Percentiles rank a stretch among this genome's conserved stretches.
phyloP scores from a whole-genome alignment of 2,329 filamentous ascomycete genomes.

The Sporothrix inflata region DNA sequence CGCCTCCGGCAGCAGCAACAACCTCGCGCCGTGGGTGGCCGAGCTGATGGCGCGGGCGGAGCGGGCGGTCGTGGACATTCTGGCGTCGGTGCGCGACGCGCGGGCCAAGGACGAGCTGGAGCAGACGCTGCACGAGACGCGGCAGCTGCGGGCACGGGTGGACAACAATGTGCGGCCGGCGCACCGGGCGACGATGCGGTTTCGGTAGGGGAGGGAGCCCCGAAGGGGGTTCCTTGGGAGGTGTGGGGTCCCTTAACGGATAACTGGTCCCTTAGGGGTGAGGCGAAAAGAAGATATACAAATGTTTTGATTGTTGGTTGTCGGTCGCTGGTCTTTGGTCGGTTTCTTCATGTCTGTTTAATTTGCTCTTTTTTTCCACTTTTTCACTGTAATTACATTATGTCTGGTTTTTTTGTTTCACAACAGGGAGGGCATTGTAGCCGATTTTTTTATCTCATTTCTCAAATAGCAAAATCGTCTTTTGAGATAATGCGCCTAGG shows the following conservation, averaged over 20 bases:
- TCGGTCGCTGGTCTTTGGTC: not conserved
- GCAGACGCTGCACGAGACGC: conserved; percentile 35
- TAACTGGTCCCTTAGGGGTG: not conserved
- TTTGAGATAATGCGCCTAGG: too few relatives aligned
- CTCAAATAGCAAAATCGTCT: not conserved
- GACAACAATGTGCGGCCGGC: conserved; percentile 34
- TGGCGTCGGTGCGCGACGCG: conserved; percentile 42
- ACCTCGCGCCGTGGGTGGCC: conserved; percentile 50
- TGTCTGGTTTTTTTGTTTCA: not conserved
- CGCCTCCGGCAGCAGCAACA: conserved; percentile 37
- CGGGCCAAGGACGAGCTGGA: conserved; percentile 34
- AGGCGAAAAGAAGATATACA: not conserved
- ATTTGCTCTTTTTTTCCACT: not conserved
- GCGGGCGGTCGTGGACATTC: conserved; percentile 44
- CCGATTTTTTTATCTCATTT: not conserved
- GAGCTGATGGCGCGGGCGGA: conserved; percentile 58
- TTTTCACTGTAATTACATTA: conserved; percentile 10
- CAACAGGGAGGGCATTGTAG: not conserved
- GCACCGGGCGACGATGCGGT: conserved; percentile 28
- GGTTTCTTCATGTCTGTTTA: not conserved
- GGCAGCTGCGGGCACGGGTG: conserved; percentile 34
- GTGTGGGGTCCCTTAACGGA: too few relatives aligned
- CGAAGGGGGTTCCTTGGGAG: not conserved
- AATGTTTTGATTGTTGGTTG: not conserved
- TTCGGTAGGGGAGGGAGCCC: conserved; percentile 26